Evolutionary conservation across 1,139 yeast genomes (phyloP).

Genomic region (Wickerhamomyces sp.): DNA sequence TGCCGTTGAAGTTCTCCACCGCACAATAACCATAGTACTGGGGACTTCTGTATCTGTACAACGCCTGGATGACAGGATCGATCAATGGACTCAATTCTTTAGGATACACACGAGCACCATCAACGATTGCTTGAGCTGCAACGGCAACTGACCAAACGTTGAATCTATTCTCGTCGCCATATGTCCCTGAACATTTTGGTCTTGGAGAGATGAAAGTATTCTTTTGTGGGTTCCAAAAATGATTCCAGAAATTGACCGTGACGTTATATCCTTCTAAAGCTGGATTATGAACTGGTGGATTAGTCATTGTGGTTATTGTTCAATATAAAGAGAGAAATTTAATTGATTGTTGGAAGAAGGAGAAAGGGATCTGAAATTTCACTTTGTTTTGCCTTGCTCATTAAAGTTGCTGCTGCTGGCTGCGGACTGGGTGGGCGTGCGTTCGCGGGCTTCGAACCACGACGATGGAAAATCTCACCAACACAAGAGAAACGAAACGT

Average conservation of each 20-base stretch:
- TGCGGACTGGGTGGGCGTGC: too few relatives aligned
- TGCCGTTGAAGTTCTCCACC: slow-evolving; percentile 50
- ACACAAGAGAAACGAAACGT: too few relatives aligned
- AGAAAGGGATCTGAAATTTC: too few relatives aligned
- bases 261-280: slow-evolving; percentile 45
- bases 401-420: too few relatives aligned
- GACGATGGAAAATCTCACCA: too few relatives aligned
- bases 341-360: too few relatives aligned
- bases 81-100: slow-evolving; percentile 52
- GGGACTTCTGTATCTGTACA: slow-evolving; percentile 49
- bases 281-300: slow-evolving; percentile 18
- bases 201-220: slow-evolving; percentile 38
- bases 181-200: slow-evolving; percentile 38
- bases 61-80: slow-evolving; percentile 46
- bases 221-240: slow-evolving; percentile 40
- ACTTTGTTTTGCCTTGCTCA: too few relatives aligned
- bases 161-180: slow-evolving; percentile 47
- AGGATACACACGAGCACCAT: slow-evolving; percentile 55
- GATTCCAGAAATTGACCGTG: slow-evolving; percentile 40
- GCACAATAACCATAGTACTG: slow-evolving; percentile 52
- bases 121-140: slow-evolving; percentile 56
- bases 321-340: too few relatives aligned
- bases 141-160: slow-evolving; percentile 69
- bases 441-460: too few relatives aligned
- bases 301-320: too few relatives aligned